Evolutionary conservation across 768 basidiomycete species (phyloP), one percentile per base, ranked within the genome.

Genomic region (Boletus subcaerulescens): DNA sequence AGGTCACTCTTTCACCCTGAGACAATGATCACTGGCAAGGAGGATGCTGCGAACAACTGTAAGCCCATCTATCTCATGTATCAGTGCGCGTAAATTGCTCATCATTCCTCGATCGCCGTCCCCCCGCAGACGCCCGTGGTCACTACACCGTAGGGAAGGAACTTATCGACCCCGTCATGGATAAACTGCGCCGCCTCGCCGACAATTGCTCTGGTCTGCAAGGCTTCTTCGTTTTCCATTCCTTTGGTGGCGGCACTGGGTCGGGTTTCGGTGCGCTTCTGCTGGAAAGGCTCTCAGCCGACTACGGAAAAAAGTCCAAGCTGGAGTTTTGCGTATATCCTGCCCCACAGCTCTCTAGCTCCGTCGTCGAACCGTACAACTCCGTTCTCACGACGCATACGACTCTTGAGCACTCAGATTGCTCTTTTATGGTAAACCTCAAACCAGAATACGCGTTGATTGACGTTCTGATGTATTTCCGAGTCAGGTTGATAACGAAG

Each of bases 211-310:
- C 86, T 47, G 97, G 97, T 71, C 86, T 99, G 43, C 97, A 99
- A 76, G 97, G 97, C 66, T 99, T 99, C 86, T 98, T 98, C 70
- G 92, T 98, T 69, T 98, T 98, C 86, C 97, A 98, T 79, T 98
- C 97, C 18, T 98, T 99, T 71, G 97, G 97, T 71, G 97, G 97
- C 70, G 97, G 97, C 74, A 98, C 97, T 70, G 97, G 97, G 67
- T 99, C 97, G 58, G 97, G 97, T 69, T 96, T 99, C 67, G 97
- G 97, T 71, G 96, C 97, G 55, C 89, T 99, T 65, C 82, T 99
- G 58, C 85, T 98, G 57, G 97, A 99, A 77, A 87, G 94, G 55
- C 87, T 99, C 63, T 98, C 96, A 29, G 90, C 91, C 53, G 97
- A 99, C 75, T 99, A 98, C 67, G 97, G 97, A 74, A 99, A 99